Evolutionary conservation across 345 rosid genomes (phyloP).

Genomic region (Eucalyptus cloeziana): DNA sequence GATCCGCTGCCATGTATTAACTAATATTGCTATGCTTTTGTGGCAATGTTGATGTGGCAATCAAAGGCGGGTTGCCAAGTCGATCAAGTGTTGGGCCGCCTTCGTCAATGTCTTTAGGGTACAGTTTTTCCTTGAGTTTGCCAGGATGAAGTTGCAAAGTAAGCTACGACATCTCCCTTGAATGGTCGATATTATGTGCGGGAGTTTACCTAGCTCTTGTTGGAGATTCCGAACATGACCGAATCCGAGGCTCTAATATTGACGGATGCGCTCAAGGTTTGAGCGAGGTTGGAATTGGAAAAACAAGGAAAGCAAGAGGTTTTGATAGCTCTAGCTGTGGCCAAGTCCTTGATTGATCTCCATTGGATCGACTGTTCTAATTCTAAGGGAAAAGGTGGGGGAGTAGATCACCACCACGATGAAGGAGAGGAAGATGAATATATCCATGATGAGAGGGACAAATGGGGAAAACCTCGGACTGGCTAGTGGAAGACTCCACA

Average conservation of each 20-base stretch:
- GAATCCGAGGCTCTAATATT: not conserved
- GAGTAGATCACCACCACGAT: not conserved
- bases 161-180: not conserved
- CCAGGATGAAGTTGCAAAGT: not conserved
- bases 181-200: not conserved
- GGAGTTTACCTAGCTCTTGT: not conserved
- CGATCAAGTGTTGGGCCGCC: not conserved
- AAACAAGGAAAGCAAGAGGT: not conserved
- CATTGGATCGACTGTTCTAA: not conserved
- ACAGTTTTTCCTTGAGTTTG: not conserved
- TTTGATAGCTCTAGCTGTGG: not conserved
- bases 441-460: not conserved
- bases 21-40: not conserved
- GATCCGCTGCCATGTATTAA: not conserved
- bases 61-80: not conserved
- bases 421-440: not conserved
- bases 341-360: not conserved
- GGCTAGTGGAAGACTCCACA: not conserved
- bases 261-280: not conserved
- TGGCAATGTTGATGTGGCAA: not conserved
- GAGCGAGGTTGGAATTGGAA: not conserved
- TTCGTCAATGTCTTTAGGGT: not conserved
- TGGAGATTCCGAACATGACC: not conserved
- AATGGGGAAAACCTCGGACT: not conserved
- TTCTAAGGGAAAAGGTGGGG: not conserved